Evolutionary conservation across 2,329 filamentous ascomycete species (phyloP).

Genomic region (Aspergillus persii): DNA sequence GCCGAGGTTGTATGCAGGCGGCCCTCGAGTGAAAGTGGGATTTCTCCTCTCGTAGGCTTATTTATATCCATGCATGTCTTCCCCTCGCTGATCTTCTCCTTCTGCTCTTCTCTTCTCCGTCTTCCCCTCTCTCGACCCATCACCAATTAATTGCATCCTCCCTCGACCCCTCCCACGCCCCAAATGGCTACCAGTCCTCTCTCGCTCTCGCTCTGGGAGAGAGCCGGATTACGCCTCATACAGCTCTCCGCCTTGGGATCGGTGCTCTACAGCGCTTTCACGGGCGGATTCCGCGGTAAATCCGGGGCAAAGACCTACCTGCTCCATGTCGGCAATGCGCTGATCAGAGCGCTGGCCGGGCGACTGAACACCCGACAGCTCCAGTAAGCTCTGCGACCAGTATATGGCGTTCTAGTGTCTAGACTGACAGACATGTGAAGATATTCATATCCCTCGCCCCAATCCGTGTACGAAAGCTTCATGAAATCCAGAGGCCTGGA

Average conservation of each 20-base stretch:
- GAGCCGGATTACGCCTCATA: constrained; percentile 29
- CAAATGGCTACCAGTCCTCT: constrained; percentile 12
- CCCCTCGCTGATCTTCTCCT: no score
- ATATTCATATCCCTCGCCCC: constrained; percentile 23
- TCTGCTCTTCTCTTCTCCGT: no score
- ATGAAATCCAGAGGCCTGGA: constrained; percentile 26
- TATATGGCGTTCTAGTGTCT: neutral
- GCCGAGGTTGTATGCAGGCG: neutral
- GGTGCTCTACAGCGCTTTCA: constrained; percentile 30
- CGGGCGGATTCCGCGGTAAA: constrained; percentile 40
- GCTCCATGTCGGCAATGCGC: constrained; percentile 33
- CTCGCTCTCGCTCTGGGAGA: constrained; percentile 36
- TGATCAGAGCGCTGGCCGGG: constrained; percentile 27
- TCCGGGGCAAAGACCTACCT: constrained; percentile 34
- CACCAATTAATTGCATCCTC: neutral
- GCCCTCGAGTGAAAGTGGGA: no score
- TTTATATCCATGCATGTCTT: no score
- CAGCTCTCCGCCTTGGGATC: constrained; percentile 26
- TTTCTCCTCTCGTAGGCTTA: no score
- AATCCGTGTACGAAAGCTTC: constrained; percentile 24
- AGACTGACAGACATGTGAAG: constrained; percentile 15
- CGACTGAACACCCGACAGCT: constrained; percentile 28
- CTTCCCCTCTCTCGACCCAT: neutral
- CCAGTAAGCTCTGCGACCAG: constrained; percentile 23
- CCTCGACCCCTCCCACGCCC: neutral